These are phyloP conservation scores for Boletus edulis DNA, from an alignment of 768 basidiomycete genomes.

Conservation along the genomic window DNA sequence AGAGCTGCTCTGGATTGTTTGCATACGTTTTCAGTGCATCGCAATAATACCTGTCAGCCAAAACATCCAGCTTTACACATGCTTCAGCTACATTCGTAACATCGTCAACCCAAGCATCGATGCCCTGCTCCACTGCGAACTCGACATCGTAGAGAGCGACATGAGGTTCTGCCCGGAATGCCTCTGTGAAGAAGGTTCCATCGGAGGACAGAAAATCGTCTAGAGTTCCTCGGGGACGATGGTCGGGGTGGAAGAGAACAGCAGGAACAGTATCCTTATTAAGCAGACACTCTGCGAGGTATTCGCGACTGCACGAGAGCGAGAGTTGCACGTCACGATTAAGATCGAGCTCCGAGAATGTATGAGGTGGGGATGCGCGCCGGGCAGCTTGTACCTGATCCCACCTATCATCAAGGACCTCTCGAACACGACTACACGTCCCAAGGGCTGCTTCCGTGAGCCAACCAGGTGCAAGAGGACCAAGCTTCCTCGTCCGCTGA, in stretches of 20 bases:
- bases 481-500: constrained; percentile 26
- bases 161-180: constrained; percentile 4
- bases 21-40: constrained; percentile 26
- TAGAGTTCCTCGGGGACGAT: constrained; percentile 7
- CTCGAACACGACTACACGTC: constrained; percentile 40
- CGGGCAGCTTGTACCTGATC: constrained; percentile 23
- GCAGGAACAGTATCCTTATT: neutral
- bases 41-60: constrained; percentile 22
- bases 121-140: constrained; percentile 22
- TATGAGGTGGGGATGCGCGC: constrained; percentile 12
- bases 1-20: constrained; percentile 33
- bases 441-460: constrained; percentile 36
- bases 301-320: constrained; percentile 27
- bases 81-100: constrained; percentile 16
- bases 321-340: constrained; percentile 32
- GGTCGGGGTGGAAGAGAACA: neutral
- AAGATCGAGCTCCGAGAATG: constrained; percentile 20
- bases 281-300: constrained; percentile 23
- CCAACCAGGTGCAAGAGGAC: constrained; percentile 22
- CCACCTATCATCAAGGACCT: constrained; percentile 36
- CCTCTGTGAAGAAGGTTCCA: constrained; percentile 5
- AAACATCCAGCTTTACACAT: constrained; percentile 26
- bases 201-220: constrained; percentile 11
- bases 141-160: constrained; percentile 38
- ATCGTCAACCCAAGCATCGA: constrained; percentile 33